A percentile compares a stretch with the other conserved stretches of the same genome.
Conservation (phyloP, 2,329 filamentous ascomycete genomes). For the Aaosphaeria arxii region DNA sequence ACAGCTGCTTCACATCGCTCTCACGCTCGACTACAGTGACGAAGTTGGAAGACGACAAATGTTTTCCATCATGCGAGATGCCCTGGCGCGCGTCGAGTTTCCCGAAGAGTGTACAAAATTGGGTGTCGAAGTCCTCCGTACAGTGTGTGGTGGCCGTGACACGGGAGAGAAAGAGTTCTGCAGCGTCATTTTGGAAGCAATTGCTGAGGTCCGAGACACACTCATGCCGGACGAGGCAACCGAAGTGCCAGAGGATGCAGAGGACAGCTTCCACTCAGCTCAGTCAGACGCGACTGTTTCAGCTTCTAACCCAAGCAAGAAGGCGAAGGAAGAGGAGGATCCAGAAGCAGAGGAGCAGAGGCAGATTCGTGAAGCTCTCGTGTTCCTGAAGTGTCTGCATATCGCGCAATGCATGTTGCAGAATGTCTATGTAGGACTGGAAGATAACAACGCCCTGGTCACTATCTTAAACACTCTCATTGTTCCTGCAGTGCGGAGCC, state of each 20-base stretch:
- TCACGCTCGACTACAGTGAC: conserved; percentile 95
- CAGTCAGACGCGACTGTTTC: conserved; percentile 76
- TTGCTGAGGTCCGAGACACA: conserved; percentile 94
- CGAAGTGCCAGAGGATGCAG: conserved; percentile 35
- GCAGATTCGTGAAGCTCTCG: conserved; percentile 84
- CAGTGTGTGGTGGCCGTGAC: conserved; percentile 73
- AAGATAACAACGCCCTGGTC: conserved; percentile 86
- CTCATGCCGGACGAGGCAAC: conserved; percentile 67
- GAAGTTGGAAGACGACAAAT: conserved; percentile 94
- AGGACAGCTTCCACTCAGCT: conserved; percentile 87
- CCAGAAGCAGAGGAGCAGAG: conserved; percentile 61
- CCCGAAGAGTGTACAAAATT: conserved; percentile 93
- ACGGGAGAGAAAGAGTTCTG: conserved; percentile 80
- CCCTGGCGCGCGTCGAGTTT: conserved; percentile 78
- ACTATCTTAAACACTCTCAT: conserved; percentile 98
- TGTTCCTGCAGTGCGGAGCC: conserved; percentile 88
- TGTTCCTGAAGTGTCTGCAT: conserved; percentile 97
- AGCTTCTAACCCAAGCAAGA: conserved; percentile 44
- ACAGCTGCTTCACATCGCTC: conserved; percentile 86
- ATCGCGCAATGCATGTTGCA: conserved; percentile 97
- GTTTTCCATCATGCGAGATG: conserved; percentile 85
- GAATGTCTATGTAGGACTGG: conserved; percentile 83
- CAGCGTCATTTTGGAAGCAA: conserved; percentile 83
- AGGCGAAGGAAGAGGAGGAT: conserved; percentile 38
- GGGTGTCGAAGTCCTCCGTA: conserved; percentile 74